Conservation (phyloP, 257 asterid genomes). For the Nicotiana tomentosiformis region DNA sequence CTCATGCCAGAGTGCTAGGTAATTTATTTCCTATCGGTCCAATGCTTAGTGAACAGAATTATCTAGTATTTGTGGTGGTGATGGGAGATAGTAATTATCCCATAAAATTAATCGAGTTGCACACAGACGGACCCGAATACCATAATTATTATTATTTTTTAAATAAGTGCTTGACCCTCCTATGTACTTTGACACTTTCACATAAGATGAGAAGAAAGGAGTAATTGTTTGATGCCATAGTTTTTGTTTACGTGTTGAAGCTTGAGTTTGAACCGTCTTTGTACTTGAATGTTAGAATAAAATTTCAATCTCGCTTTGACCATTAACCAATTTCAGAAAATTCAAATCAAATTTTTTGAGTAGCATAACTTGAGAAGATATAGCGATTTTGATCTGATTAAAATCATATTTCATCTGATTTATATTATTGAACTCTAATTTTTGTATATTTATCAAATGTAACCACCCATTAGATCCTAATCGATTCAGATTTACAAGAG, state of each 20-base stretch:
- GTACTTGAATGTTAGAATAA: background rate
- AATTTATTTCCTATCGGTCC: too few relatives aligned
- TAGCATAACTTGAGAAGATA: background rate
- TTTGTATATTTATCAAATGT: background rate
- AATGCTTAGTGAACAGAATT: too few relatives aligned
- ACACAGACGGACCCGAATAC: too few relatives aligned
- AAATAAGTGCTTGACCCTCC: too few relatives aligned
- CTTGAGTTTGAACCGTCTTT: background rate
- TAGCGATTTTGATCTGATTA: background rate
- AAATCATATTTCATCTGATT: background rate
- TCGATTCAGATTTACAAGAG: constrained; percentile 59
- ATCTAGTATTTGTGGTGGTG: too few relatives aligned
- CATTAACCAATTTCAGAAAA: background rate
- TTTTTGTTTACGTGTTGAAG: background rate
- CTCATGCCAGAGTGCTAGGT: too few relatives aligned
- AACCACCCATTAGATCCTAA: constrained; percentile 46
- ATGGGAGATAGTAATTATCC: too few relatives aligned
- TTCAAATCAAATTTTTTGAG: background rate
- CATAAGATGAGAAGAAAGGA: background rate
- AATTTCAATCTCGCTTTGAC: background rate
- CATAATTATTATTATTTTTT: too few relatives aligned
- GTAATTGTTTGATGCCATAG: background rate
- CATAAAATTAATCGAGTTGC: too few relatives aligned
- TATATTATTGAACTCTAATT: background rate
- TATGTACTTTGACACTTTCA: too few relatives aligned